These are phyloP conservation scores for Cairneyella variabilis DNA, from an alignment of 495 filamentous ascomycete genomes.

Conservation along the genomic window DNA sequence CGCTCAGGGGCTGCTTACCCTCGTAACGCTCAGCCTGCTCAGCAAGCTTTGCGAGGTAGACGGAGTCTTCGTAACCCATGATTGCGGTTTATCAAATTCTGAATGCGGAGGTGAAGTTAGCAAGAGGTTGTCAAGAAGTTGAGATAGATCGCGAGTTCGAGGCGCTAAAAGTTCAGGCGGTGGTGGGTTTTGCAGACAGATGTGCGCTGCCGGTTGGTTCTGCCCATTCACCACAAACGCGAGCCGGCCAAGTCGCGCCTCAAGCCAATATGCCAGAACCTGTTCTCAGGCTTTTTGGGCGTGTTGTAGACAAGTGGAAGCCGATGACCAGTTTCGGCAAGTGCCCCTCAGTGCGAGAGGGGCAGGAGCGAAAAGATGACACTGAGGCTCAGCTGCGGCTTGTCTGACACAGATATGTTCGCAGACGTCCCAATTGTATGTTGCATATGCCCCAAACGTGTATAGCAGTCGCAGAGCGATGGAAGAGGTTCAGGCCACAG, in stretches of 20 bases:
- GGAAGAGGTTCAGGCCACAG: background rate
- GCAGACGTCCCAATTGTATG: background rate
- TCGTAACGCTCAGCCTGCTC: conserved; percentile 99
- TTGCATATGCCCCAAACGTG: background rate
- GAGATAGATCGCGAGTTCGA: too few relatives aligned
- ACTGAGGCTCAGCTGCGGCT: background rate
- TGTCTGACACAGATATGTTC: background rate
- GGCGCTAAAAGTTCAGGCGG: too few relatives aligned
- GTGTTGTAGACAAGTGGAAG: too few relatives aligned
- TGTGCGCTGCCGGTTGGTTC: too few relatives aligned
- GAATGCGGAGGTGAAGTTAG: conserved; percentile 2
- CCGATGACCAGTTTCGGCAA: background rate
- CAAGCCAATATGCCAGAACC: too few relatives aligned
- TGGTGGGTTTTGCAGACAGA: too few relatives aligned
- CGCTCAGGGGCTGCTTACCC: conserved; percentile 57
- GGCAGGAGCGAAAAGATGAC: conserved; percentile 14
- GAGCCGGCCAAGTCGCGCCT: too few relatives aligned
- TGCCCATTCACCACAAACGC: too few relatives aligned
- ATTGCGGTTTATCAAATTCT: conserved; percentile 41
- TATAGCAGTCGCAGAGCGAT: background rate
- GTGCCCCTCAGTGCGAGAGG: conserved; percentile 14
- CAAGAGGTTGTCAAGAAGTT: too few relatives aligned
- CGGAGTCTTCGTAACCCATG: conserved; percentile 99
- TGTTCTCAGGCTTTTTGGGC: too few relatives aligned
- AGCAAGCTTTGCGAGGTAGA: conserved; percentile 99